These are phyloP conservation scores for Raffaelea arxii DNA, from an alignment of 2,329 filamentous ascomycete species.

Conservation along the genomic window DNA sequence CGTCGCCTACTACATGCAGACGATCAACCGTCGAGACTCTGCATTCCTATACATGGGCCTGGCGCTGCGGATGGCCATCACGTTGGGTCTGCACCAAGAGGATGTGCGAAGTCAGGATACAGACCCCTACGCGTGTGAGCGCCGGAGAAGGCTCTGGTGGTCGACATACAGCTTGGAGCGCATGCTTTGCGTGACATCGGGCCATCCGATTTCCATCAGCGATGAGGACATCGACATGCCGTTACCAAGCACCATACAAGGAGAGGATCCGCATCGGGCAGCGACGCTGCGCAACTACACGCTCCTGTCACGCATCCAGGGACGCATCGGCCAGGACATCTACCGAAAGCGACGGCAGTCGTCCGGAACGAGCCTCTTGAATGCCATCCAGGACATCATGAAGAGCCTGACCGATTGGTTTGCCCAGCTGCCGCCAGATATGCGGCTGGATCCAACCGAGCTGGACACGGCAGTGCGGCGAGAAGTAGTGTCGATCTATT, in stretches of 20 bases:
- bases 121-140: not conserved
- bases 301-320: constrained; percentile 1
- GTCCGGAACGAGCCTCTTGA: not conserved
- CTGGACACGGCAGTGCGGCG: not conserved
- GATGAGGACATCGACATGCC: constrained; percentile 3
- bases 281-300: constrained; percentile 2
- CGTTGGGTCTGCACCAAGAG: constrained; percentile 5
- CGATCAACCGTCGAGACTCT: constrained; percentile 20
- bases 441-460: not conserved
- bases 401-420: not conserved
- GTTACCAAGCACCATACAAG: not conserved
- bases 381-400: constrained; percentile 1
- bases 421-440: not conserved
- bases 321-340: constrained; percentile 2
- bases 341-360: constrained; percentile 1
- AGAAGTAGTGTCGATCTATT: constrained; percentile 2
- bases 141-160: constrained; percentile 2
- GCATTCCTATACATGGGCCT: constrained; percentile 3
- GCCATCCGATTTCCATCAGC: constrained; percentile 1
- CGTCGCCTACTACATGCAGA: constrained; percentile 43
- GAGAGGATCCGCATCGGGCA: not conserved
- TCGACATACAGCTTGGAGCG: constrained; percentile 2
- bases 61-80: constrained; percentile 4
- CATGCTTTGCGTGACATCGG: constrained; percentile 1
- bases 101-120: not conserved